A percentile compares a stretch with the other conserved stretches of the same genome.
phyloP scores from a whole-genome alignment of 2,329 filamentous ascomycete species.

The Ophiocordyceps australis region DNA sequence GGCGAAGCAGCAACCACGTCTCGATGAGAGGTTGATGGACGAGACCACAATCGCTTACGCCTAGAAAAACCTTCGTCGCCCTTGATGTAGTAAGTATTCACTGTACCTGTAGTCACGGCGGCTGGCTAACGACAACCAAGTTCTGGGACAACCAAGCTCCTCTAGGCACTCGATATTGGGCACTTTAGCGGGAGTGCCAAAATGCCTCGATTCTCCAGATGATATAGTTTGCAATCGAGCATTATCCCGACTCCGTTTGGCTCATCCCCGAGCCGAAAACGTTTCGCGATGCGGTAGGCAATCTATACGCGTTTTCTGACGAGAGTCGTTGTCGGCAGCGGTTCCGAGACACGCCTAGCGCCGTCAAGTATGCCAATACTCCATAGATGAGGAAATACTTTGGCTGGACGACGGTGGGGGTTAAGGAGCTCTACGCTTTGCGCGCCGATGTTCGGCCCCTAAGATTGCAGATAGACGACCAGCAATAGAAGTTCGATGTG shows the following conservation, averaged over 20 bases:
- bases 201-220: constrained; percentile 1
- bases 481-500: too few relatives aligned
- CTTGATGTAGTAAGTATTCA: neutral
- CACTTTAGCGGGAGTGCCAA: constrained; percentile 1
- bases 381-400: constrained; percentile 1
- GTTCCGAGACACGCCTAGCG: constrained; percentile 1
- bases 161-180: constrained; percentile 1
- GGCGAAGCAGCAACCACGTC: neutral
- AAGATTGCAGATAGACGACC: neutral
- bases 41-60: neutral
- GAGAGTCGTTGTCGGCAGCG: neutral
- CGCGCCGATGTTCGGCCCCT: neutral
- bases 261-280: constrained; percentile 1
- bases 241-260: constrained; percentile 1
- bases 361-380: neutral
- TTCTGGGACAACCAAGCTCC: constrained; percentile 1
- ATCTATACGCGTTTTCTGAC: constrained; percentile 1
- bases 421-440: constrained; percentile 1
- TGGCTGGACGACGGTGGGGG: neutral
- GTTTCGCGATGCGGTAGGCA: neutral
- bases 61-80: neutral
- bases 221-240: constrained; percentile 1
- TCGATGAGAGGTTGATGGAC: constrained; percentile 1
- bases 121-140: neutral
- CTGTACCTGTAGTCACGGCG: neutral